A percentile compares a stretch with the other conserved stretches of the same genome.
These are phyloP conservation scores for Kuraishia piskuri DNA, from an alignment of 805 yeast species.

Conservation along the genomic window DNA sequence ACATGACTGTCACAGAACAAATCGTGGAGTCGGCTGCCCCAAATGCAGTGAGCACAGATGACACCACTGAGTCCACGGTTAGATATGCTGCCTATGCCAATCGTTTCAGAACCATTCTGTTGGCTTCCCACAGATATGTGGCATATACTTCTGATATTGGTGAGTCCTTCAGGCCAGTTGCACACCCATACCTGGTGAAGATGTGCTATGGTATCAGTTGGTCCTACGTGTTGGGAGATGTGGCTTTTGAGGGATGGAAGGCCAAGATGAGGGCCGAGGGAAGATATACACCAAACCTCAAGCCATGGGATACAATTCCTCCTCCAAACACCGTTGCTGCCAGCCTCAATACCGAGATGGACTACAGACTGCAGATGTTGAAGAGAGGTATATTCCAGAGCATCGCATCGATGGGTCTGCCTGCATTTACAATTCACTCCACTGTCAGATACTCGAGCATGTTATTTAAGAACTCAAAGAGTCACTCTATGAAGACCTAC, in stretches of 20 bases:
- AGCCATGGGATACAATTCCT: slow-evolving; percentile 58
- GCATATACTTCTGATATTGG: slow-evolving; percentile 87
- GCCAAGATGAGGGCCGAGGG: slow-evolving; percentile 61
- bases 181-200: slow-evolving; percentile 56
- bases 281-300: slow-evolving; percentile 45
- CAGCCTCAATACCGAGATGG: slow-evolving; percentile 33
- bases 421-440: slow-evolving; percentile 78
- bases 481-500: slow-evolving; percentile 41
- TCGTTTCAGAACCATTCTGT: slow-evolving; percentile 58
- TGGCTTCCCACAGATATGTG: slow-evolving; percentile 72
- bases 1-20: neutral
- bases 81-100: slow-evolving; percentile 83
- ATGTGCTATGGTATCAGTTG: slow-evolving; percentile 69
- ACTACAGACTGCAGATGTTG: slow-evolving; percentile 57
- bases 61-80: slow-evolving; percentile 37
- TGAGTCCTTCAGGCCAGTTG: slow-evolving; percentile 78
- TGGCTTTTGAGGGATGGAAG: slow-evolving; percentile 64
- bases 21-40: slow-evolving; percentile 2
- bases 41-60: slow-evolving; percentile 10
- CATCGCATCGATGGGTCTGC: slow-evolving; percentile 79
- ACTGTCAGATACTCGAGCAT: slow-evolving; percentile 62
- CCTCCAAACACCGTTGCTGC: slow-evolving; percentile 30
- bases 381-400: slow-evolving; percentile 77
- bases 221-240: slow-evolving; percentile 71
- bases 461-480: slow-evolving; percentile 47